Base-by-base conservation (phyloP, 768 basidiomycete genomes). In the Sarcodon aspratus region DNA sequence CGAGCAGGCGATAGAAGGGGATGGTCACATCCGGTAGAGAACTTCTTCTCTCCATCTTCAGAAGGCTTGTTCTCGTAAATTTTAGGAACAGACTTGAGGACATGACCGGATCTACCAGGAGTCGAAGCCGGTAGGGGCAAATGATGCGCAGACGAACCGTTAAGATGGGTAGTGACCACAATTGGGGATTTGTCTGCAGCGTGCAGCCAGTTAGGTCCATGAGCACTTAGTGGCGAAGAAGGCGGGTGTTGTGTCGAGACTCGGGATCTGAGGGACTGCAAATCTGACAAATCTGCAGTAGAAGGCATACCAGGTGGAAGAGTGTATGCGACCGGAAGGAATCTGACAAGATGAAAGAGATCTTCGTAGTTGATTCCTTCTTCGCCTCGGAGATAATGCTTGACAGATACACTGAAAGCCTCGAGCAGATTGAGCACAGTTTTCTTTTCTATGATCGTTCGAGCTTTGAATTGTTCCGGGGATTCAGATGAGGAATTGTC, bases 361-460 rank as follows among this genome's bases (percentile, higher is more conserved):
- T 85, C 80, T 49, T 56, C 62, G 48, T 58, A 68, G 54, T 55
- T 60, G 52, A 61, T 65, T 44, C 57, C 61, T 50, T 71, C 71
- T 57, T 72, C 71, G 5, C 80, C 80, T 36, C 82, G 70, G n/a
- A 83, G 64, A 58, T 84, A 85, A 59, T 84, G 83, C 61, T 85
- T 84, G 13, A 81, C 67, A 3, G 83, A 72, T 35, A 84, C 76
- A 2, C 72, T 71, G 52, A 73, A 85, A 1, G 79, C 82, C 59
- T 82, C 81, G 13, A 82, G 58, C 10, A 85, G 69, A 57, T 84
- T 84, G 52, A 86, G 72, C 0, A 73, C 69, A 0, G 82, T 74
- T 66, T 84, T 85, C 59, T 81, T 83, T 59, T 85, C 82, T 45
- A 86, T 60, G 46, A 83, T 57, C 0, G 69, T 62, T 9, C 75